phyloP scores from a whole-genome alignment of 345 rosid species.

The Arabidopsis suecica region DNA sequence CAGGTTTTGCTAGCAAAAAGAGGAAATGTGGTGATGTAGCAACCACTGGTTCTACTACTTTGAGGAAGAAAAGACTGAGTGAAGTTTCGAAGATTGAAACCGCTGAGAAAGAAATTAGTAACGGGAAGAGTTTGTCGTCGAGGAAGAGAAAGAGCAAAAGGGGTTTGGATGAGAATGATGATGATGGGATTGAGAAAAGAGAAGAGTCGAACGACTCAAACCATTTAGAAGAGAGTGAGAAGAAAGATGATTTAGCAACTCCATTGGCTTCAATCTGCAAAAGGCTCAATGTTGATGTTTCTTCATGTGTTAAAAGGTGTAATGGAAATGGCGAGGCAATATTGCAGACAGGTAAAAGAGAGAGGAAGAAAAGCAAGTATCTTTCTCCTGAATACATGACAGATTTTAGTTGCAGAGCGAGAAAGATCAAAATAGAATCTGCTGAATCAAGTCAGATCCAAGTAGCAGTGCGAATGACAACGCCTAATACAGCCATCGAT shows the following conservation, averaged over 20 bases:
- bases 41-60: slow-evolving; percentile 15
- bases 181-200: slow-evolving; percentile 22
- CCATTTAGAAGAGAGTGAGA: slow-evolving; percentile 28
- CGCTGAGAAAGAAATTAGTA: slow-evolving; percentile 35
- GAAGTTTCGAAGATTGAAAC: slow-evolving; percentile 19
- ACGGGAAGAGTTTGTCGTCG: slow-evolving; percentile 14
- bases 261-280: slow-evolving; percentile 43
- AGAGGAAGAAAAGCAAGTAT: slow-evolving; percentile 86
- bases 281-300: slow-evolving; percentile 34
- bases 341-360: slow-evolving; percentile 52
- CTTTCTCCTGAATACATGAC: slow-evolving; percentile 76
- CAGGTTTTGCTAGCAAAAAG: slow-evolving; percentile 42
- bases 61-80: slow-evolving; percentile 31
- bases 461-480: slow-evolving; percentile 35
- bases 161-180: slow-evolving; percentile 16
- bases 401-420: slow-evolving; percentile 31
- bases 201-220: slow-evolving; percentile 17
- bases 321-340: slow-evolving; percentile 36
- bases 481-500: slow-evolving; percentile 30
- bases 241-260: slow-evolving; percentile 22
- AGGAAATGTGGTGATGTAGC: slow-evolving; percentile 33
- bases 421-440: slow-evolving; percentile 34
- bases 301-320: slow-evolving; percentile 11
- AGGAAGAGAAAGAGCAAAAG: slow-evolving; percentile 40
- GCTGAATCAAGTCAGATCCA: slow-evolving; percentile 41